phyloP scores from a whole-genome alignment of 106 monocot genomes.

The Platanthera zijinensis region DNA sequence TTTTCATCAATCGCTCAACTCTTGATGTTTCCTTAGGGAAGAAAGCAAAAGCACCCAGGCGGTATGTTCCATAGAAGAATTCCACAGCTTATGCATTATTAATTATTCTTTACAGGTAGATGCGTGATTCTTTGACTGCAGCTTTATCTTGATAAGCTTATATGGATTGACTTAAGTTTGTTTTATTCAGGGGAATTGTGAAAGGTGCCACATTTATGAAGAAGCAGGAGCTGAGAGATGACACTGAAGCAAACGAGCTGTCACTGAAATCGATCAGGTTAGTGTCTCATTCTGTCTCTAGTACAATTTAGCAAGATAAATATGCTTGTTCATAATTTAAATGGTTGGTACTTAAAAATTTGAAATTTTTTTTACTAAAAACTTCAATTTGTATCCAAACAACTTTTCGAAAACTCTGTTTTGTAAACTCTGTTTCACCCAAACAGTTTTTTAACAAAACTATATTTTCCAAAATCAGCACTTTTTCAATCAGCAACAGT shows the following conservation, averaged over 20 bases:
- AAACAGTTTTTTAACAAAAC: too few relatives aligned
- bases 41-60: slow-evolving; percentile 49
- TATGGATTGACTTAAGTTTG: not conserved
- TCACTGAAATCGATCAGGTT: slow-evolving; percentile 67
- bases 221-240: slow-evolving; percentile 88
- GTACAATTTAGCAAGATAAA: not conserved
- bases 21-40: slow-evolving; percentile 38
- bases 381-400: too few relatives aligned
- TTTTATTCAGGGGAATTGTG: slow-evolving; percentile 29
- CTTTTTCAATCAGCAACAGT: too few relatives aligned
- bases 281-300: slow-evolving; percentile 2
- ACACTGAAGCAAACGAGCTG: slow-evolving; percentile 90
- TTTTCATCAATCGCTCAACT: not conserved
- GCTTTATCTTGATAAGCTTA: not conserved
- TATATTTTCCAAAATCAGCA: too few relatives aligned
- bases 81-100: slow-evolving; percentile 83
- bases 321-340: not conserved
- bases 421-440: too few relatives aligned
- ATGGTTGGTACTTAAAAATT: too few relatives aligned
- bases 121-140: not conserved
- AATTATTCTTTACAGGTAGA: slow-evolving; percentile 80
- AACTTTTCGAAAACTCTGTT: too few relatives aligned
- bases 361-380: slow-evolving; percentile 15
- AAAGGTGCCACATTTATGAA: slow-evolving; percentile 61
- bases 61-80: slow-evolving; percentile 91